Conservation (phyloP, 108 stramenopile genomes). For the Discostella pseudostelligera region DNA sequence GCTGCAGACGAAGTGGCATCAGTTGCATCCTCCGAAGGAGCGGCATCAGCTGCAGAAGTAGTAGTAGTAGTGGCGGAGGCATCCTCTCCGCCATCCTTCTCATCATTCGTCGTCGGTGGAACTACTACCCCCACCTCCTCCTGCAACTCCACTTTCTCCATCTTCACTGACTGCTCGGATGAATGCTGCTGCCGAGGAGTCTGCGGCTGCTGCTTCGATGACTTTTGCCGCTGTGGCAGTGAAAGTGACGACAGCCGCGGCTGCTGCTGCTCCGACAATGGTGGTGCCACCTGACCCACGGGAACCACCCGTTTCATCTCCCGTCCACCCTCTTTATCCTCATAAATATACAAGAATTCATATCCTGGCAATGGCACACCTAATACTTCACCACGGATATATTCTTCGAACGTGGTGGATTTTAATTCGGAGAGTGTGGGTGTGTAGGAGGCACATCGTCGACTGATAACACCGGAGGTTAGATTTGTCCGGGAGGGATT, state of each 20-base stretch:
- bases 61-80: background rate
- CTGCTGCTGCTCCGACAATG: no score
- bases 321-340: slow-evolving; percentile 28
- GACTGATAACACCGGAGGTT: background rate
- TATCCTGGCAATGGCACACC: slow-evolving; percentile 50
- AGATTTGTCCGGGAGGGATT: no score
- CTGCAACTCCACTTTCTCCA: no score
- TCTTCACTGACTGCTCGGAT: no score
- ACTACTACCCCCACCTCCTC: no score
- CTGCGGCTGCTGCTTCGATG: no score
- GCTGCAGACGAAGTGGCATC: background rate
- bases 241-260: no score
- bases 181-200: no score
- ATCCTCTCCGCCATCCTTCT: slow-evolving; percentile 14
- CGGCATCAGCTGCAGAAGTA: slow-evolving; percentile 2
- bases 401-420: slow-evolving; percentile 67
- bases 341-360: slow-evolving; percentile 43
- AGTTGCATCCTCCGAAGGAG: background rate
- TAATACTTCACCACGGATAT: slow-evolving; percentile 65
- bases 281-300: slow-evolving; percentile 18
- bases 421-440: slow-evolving; percentile 68
- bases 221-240: no score
- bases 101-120: no score
- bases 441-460: slow-evolving; percentile 47
- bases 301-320: slow-evolving; percentile 22